Evolutionary conservation across 73 alveolate species (phyloP), one percentile per base, ranked within the genome.

Genomic region (Paramecium pentaurelia): DNA sequence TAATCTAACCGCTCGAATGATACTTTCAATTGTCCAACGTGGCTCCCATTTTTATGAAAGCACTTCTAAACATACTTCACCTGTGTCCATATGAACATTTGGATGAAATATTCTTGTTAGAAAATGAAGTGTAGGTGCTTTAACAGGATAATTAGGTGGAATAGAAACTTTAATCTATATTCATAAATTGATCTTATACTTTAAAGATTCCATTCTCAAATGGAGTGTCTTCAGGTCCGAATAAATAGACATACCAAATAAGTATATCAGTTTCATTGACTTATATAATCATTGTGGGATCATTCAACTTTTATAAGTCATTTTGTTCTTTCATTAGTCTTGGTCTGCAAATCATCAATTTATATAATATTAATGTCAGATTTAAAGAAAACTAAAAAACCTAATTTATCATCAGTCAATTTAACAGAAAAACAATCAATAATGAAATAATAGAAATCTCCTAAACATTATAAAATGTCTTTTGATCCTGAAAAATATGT

Each of bases 1-100:
- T 70, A 95, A 93, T 58, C 95, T 92, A 12, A 98, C 95, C 11
- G 99, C 99, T 60, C 99, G 93, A 85, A 99, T 96, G 44, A 98
- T 92, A 89, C 98, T 95, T 86, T 97, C 99, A 60, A 98, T 92
- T 71, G 98, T 97, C 99, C 99, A 98, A 64, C 98, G 98, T 59
- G 99, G 99, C 16, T 98, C 92, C 99, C 99, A 98, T 93, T 97
- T 94, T 58, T 95, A 95, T 73, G 97, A 96, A 59, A 98, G 93
- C 18, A 98, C 97, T 93, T 98, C 99, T 68, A 98, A 94, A 91
- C 99, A 97, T 2, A 88, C 88, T 44, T 95, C 97, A 45, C 99
- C 99, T 16, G 98, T 95, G 58, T 96, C 97, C 88, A 96, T 96
- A 93, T 98, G 99, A 9, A 98, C 96, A 93, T 98, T 98, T 20